phyloP scores from a whole-genome alignment of 345 rosid species.

The Camelina hispida region DNA sequence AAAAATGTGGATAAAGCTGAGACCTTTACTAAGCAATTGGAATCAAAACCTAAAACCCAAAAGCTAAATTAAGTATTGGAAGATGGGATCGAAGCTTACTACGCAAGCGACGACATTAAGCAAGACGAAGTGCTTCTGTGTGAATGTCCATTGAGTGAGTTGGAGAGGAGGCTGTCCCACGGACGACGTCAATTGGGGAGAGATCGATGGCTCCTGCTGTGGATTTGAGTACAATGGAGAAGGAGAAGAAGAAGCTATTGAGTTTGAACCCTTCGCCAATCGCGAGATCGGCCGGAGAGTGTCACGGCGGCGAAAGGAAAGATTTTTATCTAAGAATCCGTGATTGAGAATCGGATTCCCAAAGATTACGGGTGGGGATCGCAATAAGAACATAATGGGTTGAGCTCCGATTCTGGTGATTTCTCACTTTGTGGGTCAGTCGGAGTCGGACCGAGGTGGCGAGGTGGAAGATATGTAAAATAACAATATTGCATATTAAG shows the following conservation, averaged over 20 bases:
- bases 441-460: no score
- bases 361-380: conserved; percentile 11
- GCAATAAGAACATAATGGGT: conserved; percentile 48
- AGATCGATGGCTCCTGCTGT: conserved; percentile 37
- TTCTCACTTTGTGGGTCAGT: no score
- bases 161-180: conserved; percentile 64
- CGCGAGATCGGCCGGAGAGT: conserved; percentile 41
- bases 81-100: conserved; percentile 44
- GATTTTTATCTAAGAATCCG: not conserved
- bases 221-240: conserved; percentile 24
- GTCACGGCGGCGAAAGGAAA: conserved; percentile 26
- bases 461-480: no score
- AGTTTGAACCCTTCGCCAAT: conserved; percentile 35
- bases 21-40: conserved; percentile 8
- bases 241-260: conserved; percentile 23
- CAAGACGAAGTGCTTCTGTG: conserved; percentile 65
- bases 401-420: not conserved
- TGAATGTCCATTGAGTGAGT: conserved; percentile 63
- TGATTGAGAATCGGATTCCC: conserved; percentile 13
- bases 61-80: not conserved
- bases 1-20: conserved; percentile 1
- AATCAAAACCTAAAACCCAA: conserved; percentile 18
- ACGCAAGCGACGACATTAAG: conserved; percentile 73
- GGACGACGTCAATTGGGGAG: conserved; percentile 53
- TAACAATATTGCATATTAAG: no score